Evolutionary conservation across 208 protist species (phyloP).

Genomic region (Tritrichomonas foetus): DNA sequence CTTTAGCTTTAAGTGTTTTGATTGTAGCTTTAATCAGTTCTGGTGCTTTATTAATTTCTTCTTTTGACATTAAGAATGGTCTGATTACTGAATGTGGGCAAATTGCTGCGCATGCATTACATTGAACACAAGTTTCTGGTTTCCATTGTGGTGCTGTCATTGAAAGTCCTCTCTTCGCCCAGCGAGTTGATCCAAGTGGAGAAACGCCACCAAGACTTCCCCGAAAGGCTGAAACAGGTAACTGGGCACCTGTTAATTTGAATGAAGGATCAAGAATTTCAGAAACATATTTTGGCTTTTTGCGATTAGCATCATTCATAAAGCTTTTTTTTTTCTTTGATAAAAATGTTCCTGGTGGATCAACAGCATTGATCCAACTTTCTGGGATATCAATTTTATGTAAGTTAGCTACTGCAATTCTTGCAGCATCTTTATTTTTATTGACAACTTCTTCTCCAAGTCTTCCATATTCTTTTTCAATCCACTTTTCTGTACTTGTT

Average conservation of each 20-base stretch:
- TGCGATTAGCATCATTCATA: background rate
- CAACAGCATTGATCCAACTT: background rate
- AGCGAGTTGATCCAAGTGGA: background rate
- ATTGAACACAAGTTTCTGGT: constrained; percentile 64
- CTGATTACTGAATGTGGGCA: constrained; percentile 70
- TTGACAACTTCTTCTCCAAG: background rate
- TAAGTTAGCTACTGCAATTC: background rate
- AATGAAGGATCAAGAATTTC: background rate
- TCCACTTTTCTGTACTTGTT: background rate
- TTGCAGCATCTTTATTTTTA: background rate
- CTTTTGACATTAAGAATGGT: constrained; percentile 59
- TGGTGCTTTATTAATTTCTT: background rate
- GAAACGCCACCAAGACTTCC: background rate
- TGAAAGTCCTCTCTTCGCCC: background rate
- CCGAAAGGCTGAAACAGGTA: background rate
- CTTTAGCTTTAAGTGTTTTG: constrained; percentile 48
- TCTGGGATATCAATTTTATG: background rate
- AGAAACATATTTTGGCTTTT: background rate
- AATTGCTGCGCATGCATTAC: constrained; percentile 61
- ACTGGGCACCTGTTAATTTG: background rate
- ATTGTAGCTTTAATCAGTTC: background rate
- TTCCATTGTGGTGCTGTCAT: constrained; percentile 59
- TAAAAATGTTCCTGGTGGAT: background rate
- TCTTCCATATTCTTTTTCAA: background rate
- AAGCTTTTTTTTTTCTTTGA: background rate